Base-by-base conservation (phyloP, 176 grass and related monocot species). In the Luzula sylvatica region DNA sequence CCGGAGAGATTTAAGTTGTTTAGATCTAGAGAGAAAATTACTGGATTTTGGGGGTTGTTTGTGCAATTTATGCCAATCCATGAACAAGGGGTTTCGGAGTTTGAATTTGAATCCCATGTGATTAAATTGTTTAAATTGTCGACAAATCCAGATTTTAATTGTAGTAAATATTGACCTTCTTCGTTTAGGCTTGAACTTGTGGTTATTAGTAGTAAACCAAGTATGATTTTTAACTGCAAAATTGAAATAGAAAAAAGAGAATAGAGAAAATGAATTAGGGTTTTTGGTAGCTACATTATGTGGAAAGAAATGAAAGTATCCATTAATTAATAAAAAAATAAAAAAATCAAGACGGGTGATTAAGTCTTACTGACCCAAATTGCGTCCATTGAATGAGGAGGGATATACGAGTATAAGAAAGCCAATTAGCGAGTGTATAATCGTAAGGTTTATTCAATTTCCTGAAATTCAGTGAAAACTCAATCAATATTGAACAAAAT, bases 11-110 rank as follows among this genome's bases (percentile, higher is more conserved):
- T 99, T 76, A 81, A 61, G 71, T 61, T 52, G 30, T 38, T 92
- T 52, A 99, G 72, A 58, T 87, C 17, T 17, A 99, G 71, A 66
- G 75, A 74, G 17, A 75, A 61, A 78, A 92, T 49, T 6, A 23
- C 51, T 0, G 69, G 61, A 19, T 24, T 22, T 35, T 35, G 4
- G 70, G n/a, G 7, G 51, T 42, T n/a, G 23, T 30, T 26, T 8
- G 68, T 80, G 86, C 93, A 99, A 68, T 56, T 63, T 5, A 99
- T 61, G 12, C 93, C 93, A 58, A 25, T 92, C 93, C 93, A 99
- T 16, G 8, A 11, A 38, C 93, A 99, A 23, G 86, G 86, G 5
- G 75, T 75, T 46, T 42, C 55, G 77, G 71, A 65, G 25, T 51
- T 40, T 0, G 71, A 65, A 23, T 51, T 40, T 0, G 28, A 18